Conservation (phyloP, 1,139 yeast genomes). For the Candida tropicalis region DNA sequence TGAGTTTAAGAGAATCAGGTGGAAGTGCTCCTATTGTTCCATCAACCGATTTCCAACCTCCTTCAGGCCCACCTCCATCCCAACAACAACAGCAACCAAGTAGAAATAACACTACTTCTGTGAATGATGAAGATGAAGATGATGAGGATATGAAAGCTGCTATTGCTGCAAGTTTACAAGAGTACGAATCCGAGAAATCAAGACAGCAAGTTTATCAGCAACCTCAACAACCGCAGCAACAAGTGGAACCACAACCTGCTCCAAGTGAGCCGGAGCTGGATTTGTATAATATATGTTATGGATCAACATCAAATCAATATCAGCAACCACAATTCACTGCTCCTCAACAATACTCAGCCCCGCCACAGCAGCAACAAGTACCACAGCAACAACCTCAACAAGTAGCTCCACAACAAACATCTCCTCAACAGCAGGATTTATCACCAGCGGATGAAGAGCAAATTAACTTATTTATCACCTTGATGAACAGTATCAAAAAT, state of each 20-base stretch:
- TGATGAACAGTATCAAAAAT: constrained; percentile 57
- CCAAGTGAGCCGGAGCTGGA: constrained; percentile 28
- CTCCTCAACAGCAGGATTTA: constrained; percentile 33
- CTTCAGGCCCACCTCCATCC: constrained; percentile 18
- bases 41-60: constrained; percentile 16
- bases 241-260: constrained; percentile 9
- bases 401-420: constrained; percentile 16
- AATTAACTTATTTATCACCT: constrained; percentile 67
- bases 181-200: constrained; percentile 53
- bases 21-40: constrained; percentile 18
- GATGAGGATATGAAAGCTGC: constrained; percentile 95
- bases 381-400: constrained; percentile 12
- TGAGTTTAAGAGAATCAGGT: constrained; percentile 66
- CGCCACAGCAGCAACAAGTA: constrained; percentile 4
- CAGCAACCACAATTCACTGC: constrained; percentile 9
- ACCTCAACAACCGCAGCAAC: constrained; percentile 14
- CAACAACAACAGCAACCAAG: constrained; percentile 14
- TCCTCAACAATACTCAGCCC: constrained; percentile 5
- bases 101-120: background rate
- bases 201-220: constrained; percentile 14
- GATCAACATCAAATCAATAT: constrained; percentile 9
- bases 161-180: constrained; percentile 87
- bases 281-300: constrained; percentile 27
- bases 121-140: constrained; percentile 56
- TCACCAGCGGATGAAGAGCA: constrained; percentile 67